phyloP scores from a whole-genome alignment of 495 filamentous ascomycete genomes.

The Podospora pseudocomata region DNA sequence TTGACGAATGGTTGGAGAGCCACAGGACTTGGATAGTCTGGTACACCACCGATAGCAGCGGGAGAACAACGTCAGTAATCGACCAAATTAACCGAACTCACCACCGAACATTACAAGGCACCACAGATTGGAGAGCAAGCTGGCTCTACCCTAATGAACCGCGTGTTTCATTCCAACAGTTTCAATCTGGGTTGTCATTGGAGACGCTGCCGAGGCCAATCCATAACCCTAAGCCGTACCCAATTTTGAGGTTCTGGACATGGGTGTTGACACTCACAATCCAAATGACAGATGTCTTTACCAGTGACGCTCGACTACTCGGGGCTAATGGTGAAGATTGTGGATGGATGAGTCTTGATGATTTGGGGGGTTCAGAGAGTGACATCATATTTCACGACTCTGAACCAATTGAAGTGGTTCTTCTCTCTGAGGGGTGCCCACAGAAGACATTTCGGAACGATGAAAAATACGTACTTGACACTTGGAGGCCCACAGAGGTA shows the following conservation, averaged over 20 bases:
- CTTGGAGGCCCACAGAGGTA: not conserved
- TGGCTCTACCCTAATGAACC: too few species aligned
- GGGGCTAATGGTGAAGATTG: not conserved
- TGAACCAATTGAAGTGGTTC: not conserved
- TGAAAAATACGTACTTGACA: too few species aligned
- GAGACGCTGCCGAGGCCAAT: not conserved
- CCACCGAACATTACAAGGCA: not conserved
- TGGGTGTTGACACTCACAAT: not conserved
- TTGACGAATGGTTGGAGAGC: not conserved
- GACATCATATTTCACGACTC: not conserved
- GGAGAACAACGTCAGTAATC: not conserved
- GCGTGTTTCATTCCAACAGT: not conserved
- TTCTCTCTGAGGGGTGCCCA: not conserved
- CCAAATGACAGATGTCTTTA: not conserved
- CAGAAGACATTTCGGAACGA: not conserved
- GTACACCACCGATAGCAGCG: not conserved
- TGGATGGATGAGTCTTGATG: not conserved
- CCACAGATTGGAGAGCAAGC: too few species aligned
- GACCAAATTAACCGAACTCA: not conserved
- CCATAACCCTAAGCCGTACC: not conserved
- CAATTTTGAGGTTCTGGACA: not conserved
- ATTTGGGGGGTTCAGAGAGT: not conserved
- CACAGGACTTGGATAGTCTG: not conserved
- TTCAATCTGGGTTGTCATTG: not conserved
- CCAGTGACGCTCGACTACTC: not conserved